Evolutionary conservation across 495 filamentous ascomycete genomes (phyloP).

Genomic region (Penicillium manginii): DNA sequence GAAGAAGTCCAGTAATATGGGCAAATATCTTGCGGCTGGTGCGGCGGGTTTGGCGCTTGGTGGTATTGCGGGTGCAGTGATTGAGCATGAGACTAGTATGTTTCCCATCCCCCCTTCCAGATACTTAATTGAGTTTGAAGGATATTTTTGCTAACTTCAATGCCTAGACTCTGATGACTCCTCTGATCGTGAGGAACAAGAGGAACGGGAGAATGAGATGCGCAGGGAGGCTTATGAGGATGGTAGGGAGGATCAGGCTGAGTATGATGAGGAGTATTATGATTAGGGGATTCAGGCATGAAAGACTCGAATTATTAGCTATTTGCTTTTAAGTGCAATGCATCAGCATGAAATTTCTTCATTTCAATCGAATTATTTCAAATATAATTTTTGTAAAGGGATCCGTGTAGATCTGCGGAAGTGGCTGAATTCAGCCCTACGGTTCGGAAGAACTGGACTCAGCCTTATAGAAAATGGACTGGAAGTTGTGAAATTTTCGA

Average conservation of each 20-base stretch:
- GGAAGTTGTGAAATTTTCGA: too few species aligned
- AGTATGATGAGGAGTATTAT: slow-evolving; percentile 17
- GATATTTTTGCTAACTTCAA: slow-evolving; percentile 7
- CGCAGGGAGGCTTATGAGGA: slow-evolving; percentile 25
- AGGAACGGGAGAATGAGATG: slow-evolving; percentile 9
- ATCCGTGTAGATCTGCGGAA: too few species aligned
- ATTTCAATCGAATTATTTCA: too few species aligned
- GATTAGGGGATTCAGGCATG: neutral
- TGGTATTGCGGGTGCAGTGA: slow-evolving; percentile 57
- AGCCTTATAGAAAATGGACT: too few species aligned
- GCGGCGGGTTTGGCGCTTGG: slow-evolving; percentile 61
- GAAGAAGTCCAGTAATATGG: slow-evolving; percentile 41
- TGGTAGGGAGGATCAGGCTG: slow-evolving; percentile 26
- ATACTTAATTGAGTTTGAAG: neutral
- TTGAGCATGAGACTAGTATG: slow-evolving; percentile 58
- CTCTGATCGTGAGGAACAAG: slow-evolving; percentile 13
- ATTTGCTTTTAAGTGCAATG: neutral
- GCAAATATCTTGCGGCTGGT: slow-evolving; percentile 52
- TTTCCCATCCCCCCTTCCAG: neutral
- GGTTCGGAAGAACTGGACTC: too few species aligned
- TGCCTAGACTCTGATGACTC: slow-evolving; percentile 20
- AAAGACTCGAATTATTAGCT: too few species aligned
- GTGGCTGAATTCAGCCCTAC: too few species aligned
- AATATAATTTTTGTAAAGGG: too few species aligned
- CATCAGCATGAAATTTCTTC: neutral